These are phyloP conservation scores for Hypoxylon sp. DNA, from an alignment of 2,329 filamentous ascomycete species.

Conservation along the genomic window DNA sequence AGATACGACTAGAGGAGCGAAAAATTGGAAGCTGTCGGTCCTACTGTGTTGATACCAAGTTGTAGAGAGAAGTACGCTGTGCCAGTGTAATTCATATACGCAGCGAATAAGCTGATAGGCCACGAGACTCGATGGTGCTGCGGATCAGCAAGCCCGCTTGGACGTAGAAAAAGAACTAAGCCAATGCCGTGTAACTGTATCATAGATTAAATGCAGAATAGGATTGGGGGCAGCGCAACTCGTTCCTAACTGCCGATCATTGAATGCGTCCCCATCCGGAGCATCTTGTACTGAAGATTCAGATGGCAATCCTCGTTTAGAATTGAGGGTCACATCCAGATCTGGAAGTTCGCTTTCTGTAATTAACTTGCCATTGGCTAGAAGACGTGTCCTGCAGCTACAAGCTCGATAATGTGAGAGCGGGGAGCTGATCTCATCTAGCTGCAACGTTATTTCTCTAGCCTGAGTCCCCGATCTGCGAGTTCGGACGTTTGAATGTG, in stretches of 20 bases:
- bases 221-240: slow-evolving; percentile 25
- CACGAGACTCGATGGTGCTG: slow-evolving; percentile 35
- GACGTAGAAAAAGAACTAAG: slow-evolving; percentile 24
- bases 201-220: slow-evolving; percentile 28
- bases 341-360: slow-evolving; percentile 32
- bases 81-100: slow-evolving; percentile 12
- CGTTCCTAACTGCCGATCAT: slow-evolving; percentile 37
- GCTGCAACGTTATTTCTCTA: slow-evolving; percentile 34
- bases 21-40: background rate
- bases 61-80: slow-evolving; percentile 4
- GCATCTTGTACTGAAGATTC: slow-evolving; percentile 21
- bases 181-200: slow-evolving; percentile 37
- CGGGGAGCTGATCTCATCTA: slow-evolving; percentile 38
- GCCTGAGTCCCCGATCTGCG: slow-evolving; percentile 30
- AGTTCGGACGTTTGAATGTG: slow-evolving; percentile 29
- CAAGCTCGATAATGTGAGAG: slow-evolving; percentile 24
- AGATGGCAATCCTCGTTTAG: slow-evolving; percentile 28
- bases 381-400: slow-evolving; percentile 28
- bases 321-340: slow-evolving; percentile 32
- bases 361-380: slow-evolving; percentile 36
- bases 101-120: slow-evolving; percentile 23
- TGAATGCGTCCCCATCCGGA: slow-evolving; percentile 21
- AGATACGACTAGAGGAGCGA: background rate
- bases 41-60: slow-evolving; percentile 7
- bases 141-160: slow-evolving; percentile 13